These are phyloP conservation scores for Candida bentonensis DNA, from an alignment of 805 yeast species.

Conservation along the genomic window DNA sequence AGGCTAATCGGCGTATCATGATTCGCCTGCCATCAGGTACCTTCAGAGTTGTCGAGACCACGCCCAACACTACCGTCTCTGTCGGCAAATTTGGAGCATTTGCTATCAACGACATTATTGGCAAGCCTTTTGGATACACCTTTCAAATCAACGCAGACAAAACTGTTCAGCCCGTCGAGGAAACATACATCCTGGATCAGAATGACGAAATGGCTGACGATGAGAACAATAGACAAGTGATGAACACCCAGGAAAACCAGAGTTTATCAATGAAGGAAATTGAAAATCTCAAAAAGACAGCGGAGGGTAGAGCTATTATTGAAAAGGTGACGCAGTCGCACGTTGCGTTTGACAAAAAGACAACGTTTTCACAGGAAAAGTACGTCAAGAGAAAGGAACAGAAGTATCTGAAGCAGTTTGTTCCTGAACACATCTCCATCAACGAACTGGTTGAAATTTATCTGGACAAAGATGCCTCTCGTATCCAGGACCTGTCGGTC, in stretches of 20 bases:
- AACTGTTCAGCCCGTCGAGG: slow-evolving; percentile 16
- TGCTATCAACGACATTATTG: slow-evolving; percentile 57
- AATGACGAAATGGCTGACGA: slow-evolving; percentile 33
- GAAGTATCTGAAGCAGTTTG: slow-evolving; percentile 76
- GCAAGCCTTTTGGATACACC: slow-evolving; percentile 75
- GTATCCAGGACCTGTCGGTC: slow-evolving; percentile 67
- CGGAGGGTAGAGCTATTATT: slow-evolving; percentile 69
- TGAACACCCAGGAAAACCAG: slow-evolving; percentile 57
- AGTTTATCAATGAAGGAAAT: slow-evolving; percentile 66
- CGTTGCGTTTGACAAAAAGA: slow-evolving; percentile 76
- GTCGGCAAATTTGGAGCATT: slow-evolving; percentile 91
- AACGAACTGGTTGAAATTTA: slow-evolving; percentile 60
- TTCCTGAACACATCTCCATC: slow-evolving; percentile 61
- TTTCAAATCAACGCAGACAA: slow-evolving; percentile 62
- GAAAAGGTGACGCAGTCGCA: slow-evolving; percentile 73
- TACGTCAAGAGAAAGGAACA: slow-evolving; percentile 83
- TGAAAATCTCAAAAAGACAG: slow-evolving; percentile 62
- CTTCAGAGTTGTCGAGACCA: slow-evolving; percentile 55
- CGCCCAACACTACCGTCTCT: slow-evolving; percentile 43
- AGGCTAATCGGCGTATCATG: slow-evolving; percentile 41
- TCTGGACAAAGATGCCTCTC: slow-evolving; percentile 59
- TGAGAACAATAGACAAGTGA: slow-evolving; percentile 52
- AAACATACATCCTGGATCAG: slow-evolving; percentile 24
- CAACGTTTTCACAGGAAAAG: slow-evolving; percentile 81
- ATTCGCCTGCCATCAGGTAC: slow-evolving; percentile 74